Conservation (phyloP, 148 eudicot species). For the Diospyros lotus region DNA sequence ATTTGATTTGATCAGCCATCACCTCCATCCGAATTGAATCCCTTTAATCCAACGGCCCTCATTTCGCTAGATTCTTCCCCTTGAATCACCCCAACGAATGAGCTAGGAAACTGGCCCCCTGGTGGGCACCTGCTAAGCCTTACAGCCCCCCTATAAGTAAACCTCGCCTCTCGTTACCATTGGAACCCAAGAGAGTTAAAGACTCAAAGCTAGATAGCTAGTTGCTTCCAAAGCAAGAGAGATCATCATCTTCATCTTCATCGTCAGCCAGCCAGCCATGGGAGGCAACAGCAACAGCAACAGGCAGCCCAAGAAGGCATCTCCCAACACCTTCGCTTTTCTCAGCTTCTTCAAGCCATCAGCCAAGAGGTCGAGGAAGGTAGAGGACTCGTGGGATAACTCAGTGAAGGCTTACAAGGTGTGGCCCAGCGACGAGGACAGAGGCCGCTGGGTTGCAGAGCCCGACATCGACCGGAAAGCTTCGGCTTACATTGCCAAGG, state of each 20-base stretch:
- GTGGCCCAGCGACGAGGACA: constrained; percentile 57
- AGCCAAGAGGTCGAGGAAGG: constrained; percentile 13
- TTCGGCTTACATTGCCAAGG: constrained; percentile 30
- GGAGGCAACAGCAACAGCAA: constrained; percentile 21
- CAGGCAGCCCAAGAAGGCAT: constrained; percentile 28
- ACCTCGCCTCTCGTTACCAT: background rate
- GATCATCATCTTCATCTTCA: background rate
- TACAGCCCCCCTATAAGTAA: background rate
- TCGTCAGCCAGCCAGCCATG: constrained; percentile 16
- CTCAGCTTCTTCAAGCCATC: constrained; percentile 30
- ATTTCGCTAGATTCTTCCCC: constrained; percentile 7
- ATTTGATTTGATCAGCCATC: constrained; percentile 12
- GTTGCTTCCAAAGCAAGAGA: background rate
- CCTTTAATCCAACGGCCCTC: too few relatives aligned
- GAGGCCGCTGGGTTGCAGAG: constrained; percentile 53
- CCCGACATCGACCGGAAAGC: constrained; percentile 47
- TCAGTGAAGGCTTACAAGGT: constrained; percentile 33
- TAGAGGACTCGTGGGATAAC: constrained; percentile 23
- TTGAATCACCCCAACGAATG: background rate
- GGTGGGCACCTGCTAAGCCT: background rate
- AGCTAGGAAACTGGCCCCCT: background rate
- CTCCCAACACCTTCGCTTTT: constrained; percentile 20
- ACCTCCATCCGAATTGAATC: background rate
- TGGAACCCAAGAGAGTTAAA: background rate
- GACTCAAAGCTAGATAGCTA: background rate